Percentiles rank a stretch among this genome's conserved stretches.
Conservation (phyloP, 2,329 filamentous ascomycete genomes). For the Neonectria punicea region DNA sequence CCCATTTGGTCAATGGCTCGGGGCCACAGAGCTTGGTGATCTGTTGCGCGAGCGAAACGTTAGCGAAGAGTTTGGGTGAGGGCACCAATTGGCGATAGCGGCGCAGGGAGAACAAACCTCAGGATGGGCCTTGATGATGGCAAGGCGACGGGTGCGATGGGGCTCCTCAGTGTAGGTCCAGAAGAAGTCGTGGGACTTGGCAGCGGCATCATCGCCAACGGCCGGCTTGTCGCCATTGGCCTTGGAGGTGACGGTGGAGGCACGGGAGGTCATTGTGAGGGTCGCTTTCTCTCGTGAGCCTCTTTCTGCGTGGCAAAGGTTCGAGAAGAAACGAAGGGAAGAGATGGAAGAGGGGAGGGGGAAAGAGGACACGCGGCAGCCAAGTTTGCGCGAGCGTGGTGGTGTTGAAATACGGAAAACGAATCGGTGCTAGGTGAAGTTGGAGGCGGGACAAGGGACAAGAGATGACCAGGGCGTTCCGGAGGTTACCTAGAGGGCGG, state of each 20-base stretch:
- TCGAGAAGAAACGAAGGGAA: background rate
- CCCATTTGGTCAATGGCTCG: slow-evolving; percentile 94
- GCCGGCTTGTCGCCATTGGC: slow-evolving; percentile 38
- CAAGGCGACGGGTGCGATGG: slow-evolving; percentile 87
- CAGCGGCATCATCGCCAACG: slow-evolving; percentile 32
- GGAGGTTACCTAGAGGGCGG: slow-evolving; percentile 42
- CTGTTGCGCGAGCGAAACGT: slow-evolving; percentile 54
- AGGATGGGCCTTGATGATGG: slow-evolving; percentile 98
- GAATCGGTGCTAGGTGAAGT: slow-evolving; percentile 13
- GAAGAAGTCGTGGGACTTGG: slow-evolving; percentile 74
- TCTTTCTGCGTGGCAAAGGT: background rate
- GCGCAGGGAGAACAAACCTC: slow-evolving; percentile 69
- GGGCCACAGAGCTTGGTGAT: slow-evolving; percentile 97
- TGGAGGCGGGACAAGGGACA: slow-evolving; percentile 23
- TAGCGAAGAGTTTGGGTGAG: slow-evolving; percentile 12
- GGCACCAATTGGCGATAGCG: slow-evolving; percentile 13
- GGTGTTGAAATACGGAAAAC: slow-evolving; percentile 16
- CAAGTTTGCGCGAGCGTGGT: slow-evolving; percentile 4
- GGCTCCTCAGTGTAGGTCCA: slow-evolving; percentile 99
- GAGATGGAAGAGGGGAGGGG: background rate
- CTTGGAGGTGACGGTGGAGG: slow-evolving; percentile 50
- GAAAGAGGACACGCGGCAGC: slow-evolving; percentile 2
- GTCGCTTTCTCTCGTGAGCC: background rate
- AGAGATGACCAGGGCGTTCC: slow-evolving; percentile 5
- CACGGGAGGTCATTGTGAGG: slow-evolving; percentile 42